Evolutionary conservation across 306 rosid genomes (phyloP).

Genomic region (Herpetospermum pedunculosum): DNA sequence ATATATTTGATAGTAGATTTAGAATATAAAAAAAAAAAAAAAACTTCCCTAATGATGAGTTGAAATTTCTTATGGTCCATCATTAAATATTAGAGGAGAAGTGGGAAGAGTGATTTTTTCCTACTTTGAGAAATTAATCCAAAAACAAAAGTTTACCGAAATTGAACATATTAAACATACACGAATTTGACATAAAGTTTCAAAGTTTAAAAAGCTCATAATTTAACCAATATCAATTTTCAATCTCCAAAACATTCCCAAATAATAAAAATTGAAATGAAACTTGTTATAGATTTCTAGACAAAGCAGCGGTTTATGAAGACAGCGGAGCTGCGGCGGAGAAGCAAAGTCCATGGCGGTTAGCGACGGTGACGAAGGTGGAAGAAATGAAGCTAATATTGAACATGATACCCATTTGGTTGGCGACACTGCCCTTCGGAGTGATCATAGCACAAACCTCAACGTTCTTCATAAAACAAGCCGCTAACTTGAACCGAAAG

Average conservation of each 20-base stretch:
- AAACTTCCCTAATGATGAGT: too few relatives aligned
- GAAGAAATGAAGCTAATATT: slow-evolving; percentile 89
- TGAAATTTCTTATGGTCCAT: too few relatives aligned
- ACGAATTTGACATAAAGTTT: too few relatives aligned
- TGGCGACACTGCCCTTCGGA: slow-evolving; percentile 75
- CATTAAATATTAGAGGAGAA: too few relatives aligned
- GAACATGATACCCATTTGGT: slow-evolving; percentile 85
- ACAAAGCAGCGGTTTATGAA: slow-evolving; percentile 72
- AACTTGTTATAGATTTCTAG: slow-evolving; percentile 93
- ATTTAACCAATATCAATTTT: neutral
- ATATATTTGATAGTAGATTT: too few relatives aligned
- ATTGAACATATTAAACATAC: too few relatives aligned
- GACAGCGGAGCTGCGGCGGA: slow-evolving; percentile 18
- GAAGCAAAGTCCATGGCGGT: slow-evolving; percentile 59
- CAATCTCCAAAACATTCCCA: neutral
- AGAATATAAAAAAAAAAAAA: too few relatives aligned
- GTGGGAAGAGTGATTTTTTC: too few relatives aligned
- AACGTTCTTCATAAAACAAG: slow-evolving; percentile 53
- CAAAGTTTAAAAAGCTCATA: too few relatives aligned
- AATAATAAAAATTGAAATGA: neutral
- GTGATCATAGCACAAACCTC: slow-evolving; percentile 42
- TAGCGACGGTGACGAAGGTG: slow-evolving; percentile 57
- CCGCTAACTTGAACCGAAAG: slow-evolving; percentile 25
- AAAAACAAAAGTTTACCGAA: too few relatives aligned
- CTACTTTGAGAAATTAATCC: too few relatives aligned